These are phyloP conservation scores for Aegilops longissima DNA, from an alignment of 176 grass and related monocot species.

Conservation along the genomic window DNA sequence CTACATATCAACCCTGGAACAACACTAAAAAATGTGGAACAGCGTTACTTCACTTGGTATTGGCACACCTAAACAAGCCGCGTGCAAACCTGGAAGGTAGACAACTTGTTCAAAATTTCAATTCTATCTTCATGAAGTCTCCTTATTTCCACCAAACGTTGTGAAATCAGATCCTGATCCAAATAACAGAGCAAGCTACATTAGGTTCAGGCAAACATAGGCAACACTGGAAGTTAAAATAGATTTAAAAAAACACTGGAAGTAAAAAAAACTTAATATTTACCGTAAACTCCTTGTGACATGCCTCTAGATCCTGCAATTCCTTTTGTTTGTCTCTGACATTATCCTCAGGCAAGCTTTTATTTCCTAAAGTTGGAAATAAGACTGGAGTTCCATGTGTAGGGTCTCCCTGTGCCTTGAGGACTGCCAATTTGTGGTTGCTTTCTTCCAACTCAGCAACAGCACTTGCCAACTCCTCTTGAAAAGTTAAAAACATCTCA, in stretches of 20 bases:
- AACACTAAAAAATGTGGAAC: background rate
- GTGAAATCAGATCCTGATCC: slow-evolving; percentile 62
- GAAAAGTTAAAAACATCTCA: slow-evolving; percentile 38
- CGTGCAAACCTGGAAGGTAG: slow-evolving; percentile 65
- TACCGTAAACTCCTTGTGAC: slow-evolving; percentile 80
- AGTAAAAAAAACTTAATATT: slow-evolving; percentile 25
- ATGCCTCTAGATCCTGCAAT: slow-evolving; percentile 73
- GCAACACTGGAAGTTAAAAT: background rate
- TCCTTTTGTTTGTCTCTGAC: slow-evolving; percentile 70
- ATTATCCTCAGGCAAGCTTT: slow-evolving; percentile 50
- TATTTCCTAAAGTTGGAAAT: slow-evolving; percentile 64
- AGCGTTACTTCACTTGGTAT: background rate
- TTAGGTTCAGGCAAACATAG: slow-evolving; percentile 14
- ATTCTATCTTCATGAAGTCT: slow-evolving; percentile 88
- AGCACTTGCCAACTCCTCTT: slow-evolving; percentile 74
- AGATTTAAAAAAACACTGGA: background rate
- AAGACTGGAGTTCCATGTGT: slow-evolving; percentile 55
- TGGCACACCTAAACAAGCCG: background rate
- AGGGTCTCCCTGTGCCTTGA: slow-evolving; percentile 65
- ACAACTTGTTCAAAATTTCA: slow-evolving; percentile 81
- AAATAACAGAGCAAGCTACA: background rate
- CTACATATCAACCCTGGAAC: slow-evolving; percentile 1
- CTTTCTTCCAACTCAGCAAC: slow-evolving; percentile 79
- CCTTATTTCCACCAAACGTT: slow-evolving; percentile 66
- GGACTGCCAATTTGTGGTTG: slow-evolving; percentile 50